Evolutionary conservation across 305 asterid species (phyloP), one percentile per base, ranked within the genome.

Genomic region (Fraxinus albicans): DNA sequence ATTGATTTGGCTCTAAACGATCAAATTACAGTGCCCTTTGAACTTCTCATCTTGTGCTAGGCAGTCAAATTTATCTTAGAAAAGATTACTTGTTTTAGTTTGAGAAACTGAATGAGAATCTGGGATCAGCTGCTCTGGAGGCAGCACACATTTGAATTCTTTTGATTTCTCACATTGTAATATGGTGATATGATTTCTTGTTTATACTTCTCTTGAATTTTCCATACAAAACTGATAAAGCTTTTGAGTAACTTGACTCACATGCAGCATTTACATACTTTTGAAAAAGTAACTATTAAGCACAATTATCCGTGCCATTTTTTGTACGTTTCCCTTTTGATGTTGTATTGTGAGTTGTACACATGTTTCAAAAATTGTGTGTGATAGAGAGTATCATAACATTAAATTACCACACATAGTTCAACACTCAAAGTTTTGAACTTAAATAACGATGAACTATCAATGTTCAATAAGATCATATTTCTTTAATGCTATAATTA

Each of bases 21-120:
- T 80, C 77, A 53, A 82, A 55, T 38, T 38, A 72, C 80, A 19
- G 72, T 80, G 42, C 80, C n/a, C 58, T 73, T 29, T 70, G 80
- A 78, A 44, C 34, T 47, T 73, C 4, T 79, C 38, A 27, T 77
- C 79, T 65, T 74, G 29, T 79, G 77, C 72, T 65, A 63, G 40
- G 76, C 67, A 25, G 27, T 79, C 70, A 80, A 27, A 21, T 76
- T 55, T 76, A 29, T 35, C 12, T 47, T 40, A 76, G 33, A 36
- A 34, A 76, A 23, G 13, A 40, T 40, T 40, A 53, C 36, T 27
- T 23, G 25, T 53, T 77, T 60, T 60, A 50, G 47, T 74, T 76
- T 79, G 77, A 53, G 82, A 78, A 76, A 29, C 31, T 81, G 72
- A 40, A 77, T 19, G 80, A 47, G 42, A 25, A 69, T 31, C 19